These are phyloP conservation scores for Phaeolepiota aurea DNA, from an alignment of 768 basidiomycete species.

Conservation along the genomic window DNA sequence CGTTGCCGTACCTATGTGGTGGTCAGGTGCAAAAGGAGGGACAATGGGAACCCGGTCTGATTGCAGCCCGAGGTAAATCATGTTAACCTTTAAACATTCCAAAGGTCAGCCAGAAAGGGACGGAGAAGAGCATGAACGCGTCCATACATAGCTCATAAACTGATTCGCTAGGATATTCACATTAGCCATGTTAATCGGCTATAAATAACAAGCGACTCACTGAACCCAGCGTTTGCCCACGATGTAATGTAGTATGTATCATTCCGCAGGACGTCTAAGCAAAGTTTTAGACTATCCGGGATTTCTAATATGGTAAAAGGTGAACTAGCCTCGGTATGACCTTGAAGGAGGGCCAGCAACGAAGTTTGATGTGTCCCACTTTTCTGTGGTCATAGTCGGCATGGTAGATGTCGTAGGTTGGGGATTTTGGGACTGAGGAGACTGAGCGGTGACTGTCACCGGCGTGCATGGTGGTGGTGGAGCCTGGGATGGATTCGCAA, in stretches of 20 bases:
- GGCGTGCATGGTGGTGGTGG: too few species aligned
- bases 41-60: slow-evolving; percentile 38
- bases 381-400: too few species aligned
- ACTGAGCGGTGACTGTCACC: too few species aligned
- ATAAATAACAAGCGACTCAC: slow-evolving; percentile 16
- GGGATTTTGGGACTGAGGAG: too few species aligned
- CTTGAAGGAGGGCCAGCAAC: neutral
- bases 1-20: slow-evolving; percentile 24
- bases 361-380: neutral
- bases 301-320: too few species aligned
- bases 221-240: slow-evolving; percentile 51
- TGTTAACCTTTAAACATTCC: slow-evolving; percentile 33
- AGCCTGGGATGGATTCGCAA: too few species aligned
- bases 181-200: neutral
- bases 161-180: slow-evolving; percentile 22
- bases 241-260: slow-evolving; percentile 47
- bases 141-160: slow-evolving; percentile 14
- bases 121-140: neutral
- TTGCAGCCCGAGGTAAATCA: slow-evolving; percentile 38
- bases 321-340: too few species aligned
- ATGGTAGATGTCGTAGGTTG: too few species aligned
- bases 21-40: slow-evolving; percentile 36
- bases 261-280: slow-evolving; percentile 17
- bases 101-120: neutral
- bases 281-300: too few species aligned